These are phyloP conservation scores for Ustilago esculenta DNA, from an alignment of 1,284 basidiomycete species.

Conservation along the genomic window DNA sequence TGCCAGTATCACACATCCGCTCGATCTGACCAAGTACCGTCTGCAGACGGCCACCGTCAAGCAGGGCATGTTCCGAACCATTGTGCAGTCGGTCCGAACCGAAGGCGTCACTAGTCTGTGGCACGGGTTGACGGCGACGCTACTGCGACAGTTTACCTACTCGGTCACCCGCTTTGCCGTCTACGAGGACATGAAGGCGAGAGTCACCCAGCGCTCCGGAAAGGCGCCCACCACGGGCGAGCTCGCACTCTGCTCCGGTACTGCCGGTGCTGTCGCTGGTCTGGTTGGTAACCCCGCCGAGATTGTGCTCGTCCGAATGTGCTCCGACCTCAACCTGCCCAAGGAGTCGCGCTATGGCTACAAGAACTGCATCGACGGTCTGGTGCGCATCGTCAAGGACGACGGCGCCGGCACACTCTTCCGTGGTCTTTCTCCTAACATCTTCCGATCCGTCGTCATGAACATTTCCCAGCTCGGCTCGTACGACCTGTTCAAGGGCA, in stretches of 20 bases:
- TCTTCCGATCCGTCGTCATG: constrained; percentile 71
- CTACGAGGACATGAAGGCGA: constrained; percentile 63
- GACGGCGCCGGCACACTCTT: constrained; percentile 69
- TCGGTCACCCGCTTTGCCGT: constrained; percentile 64
- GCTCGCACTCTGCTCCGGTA: constrained; percentile 56
- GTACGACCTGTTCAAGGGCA: constrained; percentile 71
- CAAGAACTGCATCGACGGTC: constrained; percentile 69
- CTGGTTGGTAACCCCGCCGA: constrained; percentile 69
- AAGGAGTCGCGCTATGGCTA: constrained; percentile 63
- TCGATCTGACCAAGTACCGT: constrained; percentile 67
- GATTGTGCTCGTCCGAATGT: constrained; percentile 69
- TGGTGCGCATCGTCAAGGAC: constrained; percentile 69
- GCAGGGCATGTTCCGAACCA: constrained; percentile 53
- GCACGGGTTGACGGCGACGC: constrained; percentile 61
- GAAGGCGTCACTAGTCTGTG: constrained; percentile 62
- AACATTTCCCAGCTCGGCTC: constrained; percentile 68
- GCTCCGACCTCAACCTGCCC: constrained; percentile 66
- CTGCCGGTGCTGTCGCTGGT: constrained; percentile 61
- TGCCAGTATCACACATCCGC: constrained; percentile 65
- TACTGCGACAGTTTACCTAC: constrained; percentile 66
- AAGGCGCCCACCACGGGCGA: constrained; percentile 22
- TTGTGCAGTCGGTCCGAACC: constrained; percentile 28
- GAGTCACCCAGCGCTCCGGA: constrained; percentile 22
- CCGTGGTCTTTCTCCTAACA: constrained; percentile 70
- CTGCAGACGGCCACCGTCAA: constrained; percentile 63